phyloP scores from a whole-genome alignment of 2,329 filamentous ascomycete species.

The Phialocephala subalpina region DNA sequence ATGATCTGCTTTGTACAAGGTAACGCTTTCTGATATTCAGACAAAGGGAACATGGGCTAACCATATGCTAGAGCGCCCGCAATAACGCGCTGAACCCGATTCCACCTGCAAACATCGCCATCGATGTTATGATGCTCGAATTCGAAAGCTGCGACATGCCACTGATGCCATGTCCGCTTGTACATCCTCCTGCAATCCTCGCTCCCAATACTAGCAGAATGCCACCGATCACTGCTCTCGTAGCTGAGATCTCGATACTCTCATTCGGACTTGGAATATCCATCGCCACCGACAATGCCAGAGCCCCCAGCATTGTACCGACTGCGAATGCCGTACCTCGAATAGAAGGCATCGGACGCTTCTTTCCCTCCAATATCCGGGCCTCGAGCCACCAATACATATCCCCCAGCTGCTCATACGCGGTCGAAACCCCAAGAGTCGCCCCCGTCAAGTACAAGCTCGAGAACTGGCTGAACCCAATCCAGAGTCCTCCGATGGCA shows the following conservation, averaged over 20 bases:
- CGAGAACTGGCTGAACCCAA: constrained; percentile 64
- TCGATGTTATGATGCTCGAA: constrained; percentile 69
- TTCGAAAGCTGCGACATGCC: constrained; percentile 69
- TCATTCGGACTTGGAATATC: constrained; percentile 30
- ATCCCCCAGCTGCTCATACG: constrained; percentile 67
- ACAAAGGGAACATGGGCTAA: not conserved
- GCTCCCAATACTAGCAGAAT: constrained; percentile 65
- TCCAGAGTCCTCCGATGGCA: constrained; percentile 61
- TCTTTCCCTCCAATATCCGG: constrained; percentile 6
- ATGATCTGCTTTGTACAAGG: too few relatives aligned
- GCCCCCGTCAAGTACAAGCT: constrained; percentile 61
- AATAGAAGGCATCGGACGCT: constrained; percentile 17
- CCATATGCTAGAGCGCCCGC: not conserved
- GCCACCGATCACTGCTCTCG: constrained; percentile 60
- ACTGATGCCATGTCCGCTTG: constrained; percentile 74
- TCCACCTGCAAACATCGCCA: constrained; percentile 63
- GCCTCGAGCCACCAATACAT: constrained; percentile 52
- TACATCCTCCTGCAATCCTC: constrained; percentile 71
- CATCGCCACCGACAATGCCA: constrained; percentile 29
- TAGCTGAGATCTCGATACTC: constrained; percentile 44
- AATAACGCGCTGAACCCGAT: constrained; percentile 36
- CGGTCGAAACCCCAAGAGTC: constrained; percentile 67
- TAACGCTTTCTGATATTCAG: too few relatives aligned
- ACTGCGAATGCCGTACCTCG: constrained; percentile 56
- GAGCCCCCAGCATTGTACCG: constrained; percentile 59